phyloP scores from a whole-genome alignment of 1,139 yeast genomes.

The Candida sp. region DNA sequence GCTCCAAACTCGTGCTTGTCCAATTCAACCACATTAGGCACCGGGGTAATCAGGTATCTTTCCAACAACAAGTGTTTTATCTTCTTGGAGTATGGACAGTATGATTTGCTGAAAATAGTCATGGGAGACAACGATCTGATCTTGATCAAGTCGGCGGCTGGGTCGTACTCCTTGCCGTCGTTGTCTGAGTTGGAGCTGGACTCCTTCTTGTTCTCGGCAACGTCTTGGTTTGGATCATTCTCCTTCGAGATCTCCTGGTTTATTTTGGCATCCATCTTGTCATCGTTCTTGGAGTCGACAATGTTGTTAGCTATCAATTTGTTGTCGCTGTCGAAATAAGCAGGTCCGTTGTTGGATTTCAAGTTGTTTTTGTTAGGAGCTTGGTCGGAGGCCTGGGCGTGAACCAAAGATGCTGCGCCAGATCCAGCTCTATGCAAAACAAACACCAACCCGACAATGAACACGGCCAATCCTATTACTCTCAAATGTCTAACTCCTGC shows the following conservation, averaged over 20 bases:
- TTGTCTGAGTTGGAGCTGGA: slow-evolving; percentile 8
- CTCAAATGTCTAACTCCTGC: slow-evolving; percentile 22
- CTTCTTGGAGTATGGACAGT: slow-evolving; percentile 75
- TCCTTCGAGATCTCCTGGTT: slow-evolving; percentile 41
- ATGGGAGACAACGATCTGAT: slow-evolving; percentile 70
- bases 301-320: slow-evolving; percentile 18
- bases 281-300: slow-evolving; percentile 40
- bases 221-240: slow-evolving; percentile 13
- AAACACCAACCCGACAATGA: slow-evolving; percentile 19
- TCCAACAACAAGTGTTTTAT: slow-evolving; percentile 69
- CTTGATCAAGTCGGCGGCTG: slow-evolving; percentile 61
- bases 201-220: slow-evolving; percentile 4
- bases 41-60: slow-evolving; percentile 74
- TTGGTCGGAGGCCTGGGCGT: slow-evolving; percentile 18
- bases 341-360: slow-evolving; percentile 5
- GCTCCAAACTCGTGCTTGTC: slow-evolving; percentile 76
- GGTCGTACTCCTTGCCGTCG: slow-evolving; percentile 46
- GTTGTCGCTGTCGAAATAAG: slow-evolving; percentile 5
- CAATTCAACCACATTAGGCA: slow-evolving; percentile 76
- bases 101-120: slow-evolving; percentile 71
- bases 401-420: slow-evolving; percentile 15
- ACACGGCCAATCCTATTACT: slow-evolving; percentile 19
- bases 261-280: slow-evolving; percentile 42
- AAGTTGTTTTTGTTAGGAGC: slow-evolving; percentile 12
- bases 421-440: slow-evolving; percentile 19